A percentile compares a stretch with the other conserved stretches of the same genome.
These are phyloP conservation scores for Alternaria panax DNA, from an alignment of 2,329 filamentous ascomycete genomes.

Conservation along the genomic window DNA sequence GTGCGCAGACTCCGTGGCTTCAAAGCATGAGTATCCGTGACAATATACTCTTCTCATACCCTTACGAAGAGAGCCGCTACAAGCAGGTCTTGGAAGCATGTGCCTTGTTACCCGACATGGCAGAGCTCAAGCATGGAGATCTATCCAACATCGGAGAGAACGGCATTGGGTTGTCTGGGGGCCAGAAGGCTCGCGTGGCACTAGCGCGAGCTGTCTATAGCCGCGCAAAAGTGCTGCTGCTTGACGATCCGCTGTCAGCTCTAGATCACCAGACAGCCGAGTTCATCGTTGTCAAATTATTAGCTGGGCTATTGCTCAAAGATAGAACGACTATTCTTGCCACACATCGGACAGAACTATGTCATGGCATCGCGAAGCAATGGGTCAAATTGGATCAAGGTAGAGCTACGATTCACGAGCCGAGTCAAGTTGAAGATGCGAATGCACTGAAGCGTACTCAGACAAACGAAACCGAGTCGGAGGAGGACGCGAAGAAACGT, in stretches of 20 bases:
- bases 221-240: constrained; percentile 60
- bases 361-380: constrained; percentile 75
- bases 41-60: constrained; percentile 70
- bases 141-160: constrained; percentile 68
- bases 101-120: constrained; percentile 67
- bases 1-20: constrained; percentile 71
- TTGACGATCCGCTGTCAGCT: constrained; percentile 68
- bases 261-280: constrained; percentile 71
- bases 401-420: constrained; percentile 54
- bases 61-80: constrained; percentile 74
- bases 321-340: constrained; percentile 65
- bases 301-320: constrained; percentile 63
- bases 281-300: constrained; percentile 64
- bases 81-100: constrained; percentile 72
- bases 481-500: constrained; percentile 46
- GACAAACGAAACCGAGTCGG: constrained; percentile 47
- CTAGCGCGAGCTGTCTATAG: constrained; percentile 69
- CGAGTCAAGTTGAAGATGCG: constrained; percentile 54
- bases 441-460: constrained; percentile 52
- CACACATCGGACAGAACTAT: constrained; percentile 74
- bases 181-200: constrained; percentile 67
- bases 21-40: constrained; percentile 74
- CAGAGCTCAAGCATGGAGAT: constrained; percentile 69
- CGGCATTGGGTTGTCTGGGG: constrained; percentile 67
- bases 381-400: constrained; percentile 74